Percentiles rank a stretch among this genome's conserved stretches.
phyloP scores from a whole-genome alignment of 2,329 filamentous ascomycete species.

The Tolypocladium amazonense region DNA sequence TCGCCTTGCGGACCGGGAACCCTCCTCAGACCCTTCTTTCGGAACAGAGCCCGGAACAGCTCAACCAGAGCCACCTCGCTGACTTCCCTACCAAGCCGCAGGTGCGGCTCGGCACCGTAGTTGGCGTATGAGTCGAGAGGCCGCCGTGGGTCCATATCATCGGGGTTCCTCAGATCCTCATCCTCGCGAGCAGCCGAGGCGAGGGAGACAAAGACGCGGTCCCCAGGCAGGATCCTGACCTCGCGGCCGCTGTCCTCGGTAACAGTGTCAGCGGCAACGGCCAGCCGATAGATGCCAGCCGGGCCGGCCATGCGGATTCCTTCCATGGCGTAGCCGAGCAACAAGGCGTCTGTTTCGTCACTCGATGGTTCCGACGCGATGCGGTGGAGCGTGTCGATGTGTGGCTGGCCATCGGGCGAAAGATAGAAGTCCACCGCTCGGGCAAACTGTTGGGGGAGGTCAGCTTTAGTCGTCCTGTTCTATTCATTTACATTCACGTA shows the following conservation, averaged over 20 bases:
- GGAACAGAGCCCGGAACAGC: constrained; percentile 57
- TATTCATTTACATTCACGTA: no score
- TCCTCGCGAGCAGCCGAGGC: constrained; percentile 45
- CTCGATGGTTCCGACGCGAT: constrained; percentile 44
- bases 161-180: constrained; percentile 48
- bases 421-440: constrained; percentile 67
- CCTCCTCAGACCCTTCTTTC: constrained; percentile 47
- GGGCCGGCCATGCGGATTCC: constrained; percentile 58
- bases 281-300: constrained; percentile 49
- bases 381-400: constrained; percentile 50
- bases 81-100: constrained; percentile 50
- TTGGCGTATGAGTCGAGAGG: constrained; percentile 54
- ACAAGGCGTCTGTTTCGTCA: constrained; percentile 48
- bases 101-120: constrained; percentile 52
- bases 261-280: constrained; percentile 32
- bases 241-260: constrained; percentile 38
- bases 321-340: constrained; percentile 63
- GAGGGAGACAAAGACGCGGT: constrained; percentile 55
- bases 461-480: background rate
- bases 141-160: constrained; percentile 50
- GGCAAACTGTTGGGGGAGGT: constrained; percentile 40
- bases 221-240: constrained; percentile 42
- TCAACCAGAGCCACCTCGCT: constrained; percentile 53
- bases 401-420: constrained; percentile 38
- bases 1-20: constrained; percentile 54